Evolutionary conservation across 768 basidiomycete genomes (phyloP), one percentile per base, ranked within the genome.

Genomic region (Clavulina sp.): DNA sequence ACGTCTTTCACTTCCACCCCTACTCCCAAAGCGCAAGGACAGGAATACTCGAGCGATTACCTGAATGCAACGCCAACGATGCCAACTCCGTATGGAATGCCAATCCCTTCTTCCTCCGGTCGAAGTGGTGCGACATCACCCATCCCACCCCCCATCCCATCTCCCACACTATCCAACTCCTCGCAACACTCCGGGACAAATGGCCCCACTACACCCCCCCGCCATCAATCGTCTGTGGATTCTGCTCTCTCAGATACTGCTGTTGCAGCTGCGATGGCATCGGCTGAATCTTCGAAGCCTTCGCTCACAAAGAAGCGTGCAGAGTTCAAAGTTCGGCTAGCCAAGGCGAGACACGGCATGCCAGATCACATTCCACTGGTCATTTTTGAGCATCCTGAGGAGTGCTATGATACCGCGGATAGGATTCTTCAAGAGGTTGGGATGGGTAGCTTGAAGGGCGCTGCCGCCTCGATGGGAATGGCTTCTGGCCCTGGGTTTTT

Each of bases 381-480:
- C 49, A 62, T 86, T 26, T 88, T 88, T 61, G 71, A 75, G 57
- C 63, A 75, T 38, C 79, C 85, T 6, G 65, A 58, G 56, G 82
- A 88, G 58, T 86, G 84, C 60, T 68, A 55, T 57, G n/a, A 21
- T 54, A 48, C 30, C 54, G 43, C 24, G 9, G 43, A 46, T 21
- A 13, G 36, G 36, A 13, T 38, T n/a, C n/a, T n/a, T n/a, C n/a
- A n/a, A n/a, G n/a, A n/a, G n/a, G n/a, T n/a, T n/a, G n/a, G n/a
- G n/a, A n/a, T n/a, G n/a, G n/a, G n/a, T n/a, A n/a, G n/a, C n/a
- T n/a, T n/a, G n/a, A n/a, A n/a, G n/a, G n/a, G n/a, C n/a, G n/a
- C n/a, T n/a, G n/a, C n/a, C n/a, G n/a, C n/a, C n/a, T n/a, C n/a
- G n/a, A n/a, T n/a, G n/a, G n/a, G n/a, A n/a, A n/a, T n/a, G n/a